Conservation (phyloP, 495 filamentous ascomycete species). For the Annulohypoxylon nitens region DNA sequence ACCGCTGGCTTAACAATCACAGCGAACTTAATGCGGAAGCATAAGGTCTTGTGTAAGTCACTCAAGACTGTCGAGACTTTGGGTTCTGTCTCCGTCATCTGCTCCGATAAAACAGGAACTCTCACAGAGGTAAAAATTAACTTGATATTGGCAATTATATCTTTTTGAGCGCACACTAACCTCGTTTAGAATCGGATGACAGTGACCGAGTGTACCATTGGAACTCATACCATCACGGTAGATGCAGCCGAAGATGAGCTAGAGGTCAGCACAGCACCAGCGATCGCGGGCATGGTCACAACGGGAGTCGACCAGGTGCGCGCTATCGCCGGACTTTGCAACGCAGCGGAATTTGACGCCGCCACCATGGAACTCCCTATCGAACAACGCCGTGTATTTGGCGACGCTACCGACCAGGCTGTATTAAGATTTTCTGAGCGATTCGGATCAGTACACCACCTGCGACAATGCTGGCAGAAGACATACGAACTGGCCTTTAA, state of each 20-base stretch:
- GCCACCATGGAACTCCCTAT: conserved; percentile 66
- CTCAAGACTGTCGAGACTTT: conserved; percentile 78
- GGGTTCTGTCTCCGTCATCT: conserved; percentile 74
- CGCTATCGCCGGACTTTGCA: conserved; percentile 71
- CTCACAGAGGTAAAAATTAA: conserved; percentile 65
- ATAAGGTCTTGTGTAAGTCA: conserved; percentile 74
- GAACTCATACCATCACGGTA: conserved; percentile 55
- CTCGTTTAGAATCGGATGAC: conserved; percentile 68
- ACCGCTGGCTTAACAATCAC: conserved; percentile 68
- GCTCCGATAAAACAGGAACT: conserved; percentile 78
- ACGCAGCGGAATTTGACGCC: conserved; percentile 76
- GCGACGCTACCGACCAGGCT: conserved; percentile 80
- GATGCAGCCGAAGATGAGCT: conserved; percentile 58
- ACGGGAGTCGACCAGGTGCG: conserved; percentile 64
- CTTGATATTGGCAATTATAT: conserved; percentile 3
- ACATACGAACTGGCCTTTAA: conserved; percentile 80
- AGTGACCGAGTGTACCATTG: conserved; percentile 67
- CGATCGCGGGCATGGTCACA: conserved; percentile 50
- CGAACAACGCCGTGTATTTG: conserved; percentile 70
- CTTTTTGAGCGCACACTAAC: conserved; percentile 10
- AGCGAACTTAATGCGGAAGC: conserved; percentile 72
- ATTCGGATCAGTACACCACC: conserved; percentile 63
- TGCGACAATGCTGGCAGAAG: conserved; percentile 66
- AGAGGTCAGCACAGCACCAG: conserved; percentile 43
- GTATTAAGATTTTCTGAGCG: conserved; percentile 75